Evolutionary conservation across 305 asterid species (phyloP).

Genomic region (Fraxinus albicans): DNA sequence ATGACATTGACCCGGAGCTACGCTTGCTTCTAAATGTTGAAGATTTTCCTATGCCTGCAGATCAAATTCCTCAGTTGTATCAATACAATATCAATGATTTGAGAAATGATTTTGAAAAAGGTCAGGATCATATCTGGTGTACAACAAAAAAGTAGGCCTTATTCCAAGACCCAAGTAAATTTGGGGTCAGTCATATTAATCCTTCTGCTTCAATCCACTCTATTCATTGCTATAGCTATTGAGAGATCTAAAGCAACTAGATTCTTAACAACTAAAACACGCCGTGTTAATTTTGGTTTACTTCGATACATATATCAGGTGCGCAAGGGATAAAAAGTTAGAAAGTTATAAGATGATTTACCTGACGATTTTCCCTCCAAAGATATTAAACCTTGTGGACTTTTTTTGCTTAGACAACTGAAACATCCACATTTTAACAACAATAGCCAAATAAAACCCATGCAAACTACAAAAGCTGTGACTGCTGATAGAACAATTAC

Average conservation of each 20-base stretch:
- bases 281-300: background rate
- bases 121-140: background rate
- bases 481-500: slow-evolving; percentile 63
- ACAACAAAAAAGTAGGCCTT: background rate
- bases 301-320: background rate
- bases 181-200: background rate
- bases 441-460: slow-evolving; percentile 60
- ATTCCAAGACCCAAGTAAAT: background rate
- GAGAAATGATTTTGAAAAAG: background rate
- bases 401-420: slow-evolving; percentile 26
- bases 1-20: slow-evolving; percentile 66
- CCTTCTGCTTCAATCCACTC: background rate
- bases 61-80: slow-evolving; percentile 11
- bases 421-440: slow-evolving; percentile 41
- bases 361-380: slow-evolving; percentile 61
- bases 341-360: slow-evolving; percentile 17
- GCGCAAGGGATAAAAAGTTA: background rate
- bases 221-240: background rate
- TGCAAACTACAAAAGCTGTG: slow-evolving; percentile 59
- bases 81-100: background rate
- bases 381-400: slow-evolving; percentile 32
- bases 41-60: slow-evolving; percentile 54
- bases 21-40: slow-evolving; percentile 48
- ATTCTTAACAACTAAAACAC: background rate
- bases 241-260: background rate